Percentiles rank a stretch among this genome's conserved stretches.
phyloP scores from a whole-genome alignment of 2,329 filamentous ascomycete species.

The Arthrobotrys entomopaga region DNA sequence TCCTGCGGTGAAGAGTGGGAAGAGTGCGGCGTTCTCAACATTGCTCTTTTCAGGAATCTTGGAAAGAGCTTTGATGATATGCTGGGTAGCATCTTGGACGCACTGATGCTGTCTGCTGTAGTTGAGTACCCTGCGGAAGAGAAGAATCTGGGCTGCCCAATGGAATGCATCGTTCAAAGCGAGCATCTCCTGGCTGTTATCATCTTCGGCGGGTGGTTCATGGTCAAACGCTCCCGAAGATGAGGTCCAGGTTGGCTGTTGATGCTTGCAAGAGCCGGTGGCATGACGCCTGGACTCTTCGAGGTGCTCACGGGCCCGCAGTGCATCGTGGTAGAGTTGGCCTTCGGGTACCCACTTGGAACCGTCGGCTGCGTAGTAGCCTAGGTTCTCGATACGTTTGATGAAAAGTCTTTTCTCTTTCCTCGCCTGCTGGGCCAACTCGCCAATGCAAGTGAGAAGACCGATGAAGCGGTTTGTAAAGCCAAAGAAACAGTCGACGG shows the following conservation, averaged over 20 bases:
- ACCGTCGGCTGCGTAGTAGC: conserved; percentile 35
- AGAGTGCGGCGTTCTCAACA: conserved; percentile 78
- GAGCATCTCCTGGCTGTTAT: conserved; percentile 72
- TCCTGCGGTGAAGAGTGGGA: conserved; percentile 84
- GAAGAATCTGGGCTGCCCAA: conserved; percentile 79
- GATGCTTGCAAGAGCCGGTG: conserved; percentile 60
- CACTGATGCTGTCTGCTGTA: conserved; percentile 69
- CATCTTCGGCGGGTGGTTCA: conserved; percentile 60
- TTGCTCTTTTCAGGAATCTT: conserved; percentile 73
- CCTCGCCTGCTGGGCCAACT: conserved; percentile 76
- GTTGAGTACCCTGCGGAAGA: conserved; percentile 77
- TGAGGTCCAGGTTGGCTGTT: conserved; percentile 61
- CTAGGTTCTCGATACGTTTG: conserved; percentile 35
- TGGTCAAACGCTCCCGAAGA: conserved; percentile 60
- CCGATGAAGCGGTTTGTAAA: conserved; percentile 78
- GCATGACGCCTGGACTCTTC: conserved; percentile 67
- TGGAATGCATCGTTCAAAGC: conserved; percentile 83
- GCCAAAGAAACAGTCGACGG: conserved; percentile 83
- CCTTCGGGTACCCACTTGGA: conserved; percentile 47
- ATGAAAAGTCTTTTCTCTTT: conserved; percentile 64
- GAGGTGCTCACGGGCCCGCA: conserved; percentile 71
- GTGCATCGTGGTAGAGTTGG: conserved; percentile 67
- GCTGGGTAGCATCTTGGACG: conserved; percentile 72
- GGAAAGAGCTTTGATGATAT: conserved; percentile 72
- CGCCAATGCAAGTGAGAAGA: conserved; percentile 76